Percentiles rank a stretch among this genome's conserved stretches.
Conservation (phyloP, 2,329 filamentous ascomycete species). For the Colletotrichum siamense region DNA sequence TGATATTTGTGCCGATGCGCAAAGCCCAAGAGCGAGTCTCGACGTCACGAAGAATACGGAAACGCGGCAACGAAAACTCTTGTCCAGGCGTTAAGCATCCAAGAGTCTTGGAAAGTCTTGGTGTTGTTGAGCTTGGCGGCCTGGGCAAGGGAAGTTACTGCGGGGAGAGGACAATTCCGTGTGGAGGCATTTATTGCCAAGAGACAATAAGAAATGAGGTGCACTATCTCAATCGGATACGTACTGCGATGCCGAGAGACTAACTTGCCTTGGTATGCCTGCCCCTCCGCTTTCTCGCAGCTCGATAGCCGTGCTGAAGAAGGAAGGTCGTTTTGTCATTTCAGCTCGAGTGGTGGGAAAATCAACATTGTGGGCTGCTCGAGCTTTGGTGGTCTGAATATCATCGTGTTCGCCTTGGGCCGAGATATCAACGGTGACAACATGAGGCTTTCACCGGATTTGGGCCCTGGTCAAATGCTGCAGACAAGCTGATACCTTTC, state of each 20-base stretch:
- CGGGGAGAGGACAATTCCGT: neutral
- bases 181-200: slow-evolving; percentile 9
- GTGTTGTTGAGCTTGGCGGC: neutral
- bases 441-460: neutral
- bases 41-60: neutral
- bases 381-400: neutral
- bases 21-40: neutral
- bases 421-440: neutral
- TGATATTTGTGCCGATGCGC: neutral
- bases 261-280: neutral
- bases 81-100: neutral
- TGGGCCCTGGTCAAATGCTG: neutral
- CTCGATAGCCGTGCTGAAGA: neutral
- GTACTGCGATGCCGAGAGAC: neutral
- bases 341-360: neutral
- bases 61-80: neutral
- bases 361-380: neutral
- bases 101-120: neutral
- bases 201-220: neutral
- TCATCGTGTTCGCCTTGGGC: neutral
- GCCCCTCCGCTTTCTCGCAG: neutral
- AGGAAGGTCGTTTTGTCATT: neutral
- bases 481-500: neutral
- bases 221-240: neutral
- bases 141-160: neutral